Evolutionary conservation across 2,329 filamentous ascomycete genomes (phyloP).

Genomic region (Allantophomopsis cytisporea): DNA sequence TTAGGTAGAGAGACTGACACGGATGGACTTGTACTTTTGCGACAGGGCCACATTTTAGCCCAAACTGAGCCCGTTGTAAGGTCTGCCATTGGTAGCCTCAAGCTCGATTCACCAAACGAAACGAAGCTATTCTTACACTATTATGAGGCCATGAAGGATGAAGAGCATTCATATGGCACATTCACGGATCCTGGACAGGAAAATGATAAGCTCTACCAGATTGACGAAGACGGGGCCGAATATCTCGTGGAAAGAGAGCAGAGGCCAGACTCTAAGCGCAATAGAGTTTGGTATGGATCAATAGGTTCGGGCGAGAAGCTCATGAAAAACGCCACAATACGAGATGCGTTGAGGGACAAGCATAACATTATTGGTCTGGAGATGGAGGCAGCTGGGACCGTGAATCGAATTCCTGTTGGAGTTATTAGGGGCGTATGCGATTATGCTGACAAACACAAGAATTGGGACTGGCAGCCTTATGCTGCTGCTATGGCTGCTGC

Average conservation of each 20-base stretch:
- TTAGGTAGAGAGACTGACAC: slow-evolving; percentile 14
- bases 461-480: slow-evolving; percentile 21
- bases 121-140: slow-evolving; percentile 8
- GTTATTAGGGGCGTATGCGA: slow-evolving; percentile 21
- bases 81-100: slow-evolving; percentile 21
- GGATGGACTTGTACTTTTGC: slow-evolving; percentile 14
- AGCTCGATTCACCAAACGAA: slow-evolving; percentile 12
- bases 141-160: slow-evolving; percentile 13
- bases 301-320: slow-evolving; percentile 21
- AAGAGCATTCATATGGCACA: slow-evolving; percentile 9
- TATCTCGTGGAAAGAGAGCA: slow-evolving; percentile 4
- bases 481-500: slow-evolving; percentile 20
- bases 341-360: slow-evolving; percentile 14
- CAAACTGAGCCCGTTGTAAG: slow-evolving; percentile 18
- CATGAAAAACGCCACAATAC: slow-evolving; percentile 12
- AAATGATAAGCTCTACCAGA: slow-evolving; percentile 12
- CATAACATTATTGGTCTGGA: slow-evolving; percentile 19
- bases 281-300: slow-evolving; percentile 19
- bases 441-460: slow-evolving; percentile 20
- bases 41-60: slow-evolving; percentile 11
- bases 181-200: slow-evolving; percentile 21
- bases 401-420: slow-evolving; percentile 19
- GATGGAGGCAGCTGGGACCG: slow-evolving; percentile 20
- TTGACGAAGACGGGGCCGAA: slow-evolving; percentile 1
- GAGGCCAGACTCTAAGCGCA: slow-evolving; percentile 11